A percentile compares a stretch with the other conserved stretches of the same genome.
Conservation (phyloP, 305 asterid species). For the Fraxinus baroniana region DNA sequence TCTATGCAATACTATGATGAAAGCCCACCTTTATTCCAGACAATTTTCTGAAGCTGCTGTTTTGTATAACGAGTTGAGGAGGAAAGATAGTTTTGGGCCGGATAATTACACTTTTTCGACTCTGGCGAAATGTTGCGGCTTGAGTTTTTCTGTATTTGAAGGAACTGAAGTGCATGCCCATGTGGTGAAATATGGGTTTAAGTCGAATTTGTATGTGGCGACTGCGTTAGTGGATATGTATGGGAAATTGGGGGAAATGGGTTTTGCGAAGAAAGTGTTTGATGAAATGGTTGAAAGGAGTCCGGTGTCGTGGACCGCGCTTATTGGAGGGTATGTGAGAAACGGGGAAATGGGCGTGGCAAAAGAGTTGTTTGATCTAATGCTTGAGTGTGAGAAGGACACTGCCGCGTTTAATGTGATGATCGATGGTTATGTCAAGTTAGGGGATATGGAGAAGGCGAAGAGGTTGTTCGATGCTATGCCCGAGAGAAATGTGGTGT, state of each 20-base stretch:
- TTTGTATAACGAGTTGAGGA: conserved; percentile 49
- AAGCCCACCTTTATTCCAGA: conserved; percentile 55
- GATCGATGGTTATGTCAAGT: conserved; percentile 75
- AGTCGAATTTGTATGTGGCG: conserved; percentile 59
- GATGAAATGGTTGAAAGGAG: conserved; percentile 79
- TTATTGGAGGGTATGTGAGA: conserved; percentile 60
- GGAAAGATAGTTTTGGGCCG: conserved; percentile 50
- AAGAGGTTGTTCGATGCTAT: conserved; percentile 54
- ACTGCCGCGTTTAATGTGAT: conserved; percentile 59
- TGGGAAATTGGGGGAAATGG: conserved; percentile 68
- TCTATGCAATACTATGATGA: conserved; percentile 83
- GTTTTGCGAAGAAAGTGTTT: conserved; percentile 50
- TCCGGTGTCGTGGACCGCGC: conserved; percentile 73
- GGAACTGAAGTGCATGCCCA: conserved; percentile 74
- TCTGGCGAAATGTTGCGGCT: conserved; percentile 73
- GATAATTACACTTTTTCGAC: conserved; percentile 75
- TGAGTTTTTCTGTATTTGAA: conserved; percentile 38
- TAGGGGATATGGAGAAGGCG: conserved; percentile 59
- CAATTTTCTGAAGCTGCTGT: conserved; percentile 41
- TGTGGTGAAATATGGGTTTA: conserved; percentile 56
- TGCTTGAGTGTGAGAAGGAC: conserved; percentile 58
- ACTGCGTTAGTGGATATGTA: conserved; percentile 89
- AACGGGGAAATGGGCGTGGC: conserved; percentile 49
- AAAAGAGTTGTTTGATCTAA: conserved; percentile 36
- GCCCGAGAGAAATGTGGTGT: conserved; percentile 74